A percentile compares a stretch with the other conserved stretches of the same genome.
Evolutionary conservation across 1,284 basidiomycete genomes (phyloP).

Genomic region (Psilocybe mexicana): DNA sequence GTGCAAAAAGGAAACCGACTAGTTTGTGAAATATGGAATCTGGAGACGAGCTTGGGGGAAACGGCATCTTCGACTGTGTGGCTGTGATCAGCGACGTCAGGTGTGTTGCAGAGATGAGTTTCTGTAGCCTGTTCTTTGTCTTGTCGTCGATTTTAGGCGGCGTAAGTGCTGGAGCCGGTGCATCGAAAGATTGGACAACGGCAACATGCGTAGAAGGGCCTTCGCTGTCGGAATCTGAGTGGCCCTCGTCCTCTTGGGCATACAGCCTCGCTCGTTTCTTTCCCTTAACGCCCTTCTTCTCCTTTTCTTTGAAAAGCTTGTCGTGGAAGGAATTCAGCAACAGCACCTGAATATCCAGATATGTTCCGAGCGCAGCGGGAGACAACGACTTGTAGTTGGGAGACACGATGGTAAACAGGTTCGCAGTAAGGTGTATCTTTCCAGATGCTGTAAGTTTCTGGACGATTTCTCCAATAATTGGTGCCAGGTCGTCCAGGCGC

Average conservation of each 20-base stretch:
- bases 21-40: slow-evolving; percentile 42
- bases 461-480: slow-evolving; percentile 23
- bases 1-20: slow-evolving; percentile 51
- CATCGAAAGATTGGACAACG: slow-evolving; percentile 39
- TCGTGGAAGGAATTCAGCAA: slow-evolving; percentile 57
- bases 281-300: slow-evolving; percentile 11
- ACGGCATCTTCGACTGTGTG: slow-evolving; percentile 20
- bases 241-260: slow-evolving; percentile 18
- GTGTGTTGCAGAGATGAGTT: slow-evolving; percentile 50
- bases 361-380: slow-evolving; percentile 47
- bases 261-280: slow-evolving; percentile 17
- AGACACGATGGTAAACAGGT: slow-evolving; percentile 60
- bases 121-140: slow-evolving; percentile 56
- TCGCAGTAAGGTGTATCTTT: slow-evolving; percentile 63
- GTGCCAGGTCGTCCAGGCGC: slow-evolving; percentile 27
- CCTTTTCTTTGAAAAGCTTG: slow-evolving; percentile 38
- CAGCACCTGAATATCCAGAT: slow-evolving; percentile 52
- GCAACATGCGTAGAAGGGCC: slow-evolving; percentile 28
- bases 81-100: slow-evolving; percentile 49
- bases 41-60: slow-evolving; percentile 21
- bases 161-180: slow-evolving; percentile 13
- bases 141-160: slow-evolving; percentile 52
- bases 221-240: slow-evolving; percentile 35
- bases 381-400: slow-evolving; percentile 53
- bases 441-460: slow-evolving; percentile 28